A percentile compares a stretch with the other conserved stretches of the same genome.
Evolutionary conservation across 257 asterid genomes (phyloP).

Genomic region (Primulina eburnea): DNA sequence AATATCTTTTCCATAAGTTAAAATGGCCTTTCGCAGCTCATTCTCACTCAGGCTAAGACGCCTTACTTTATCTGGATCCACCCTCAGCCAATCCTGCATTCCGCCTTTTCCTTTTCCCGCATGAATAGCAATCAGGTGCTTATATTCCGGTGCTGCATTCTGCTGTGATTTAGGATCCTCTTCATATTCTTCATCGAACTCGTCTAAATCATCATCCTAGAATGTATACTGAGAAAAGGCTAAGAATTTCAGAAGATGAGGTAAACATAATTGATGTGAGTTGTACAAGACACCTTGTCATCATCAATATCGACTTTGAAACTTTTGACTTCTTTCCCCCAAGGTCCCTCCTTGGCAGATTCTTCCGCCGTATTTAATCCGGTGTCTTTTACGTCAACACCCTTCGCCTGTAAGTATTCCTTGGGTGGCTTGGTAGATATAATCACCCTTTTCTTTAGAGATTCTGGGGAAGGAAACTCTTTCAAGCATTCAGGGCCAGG

Average conservation of each 20-base stretch:
- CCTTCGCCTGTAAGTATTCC: constrained; percentile 46
- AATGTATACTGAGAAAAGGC: constrained; percentile 7
- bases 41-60: constrained; percentile 55
- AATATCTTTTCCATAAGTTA: constrained; percentile 32
- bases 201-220: constrained; percentile 43
- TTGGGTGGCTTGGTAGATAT: constrained; percentile 84
- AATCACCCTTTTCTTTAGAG: constrained; percentile 46
- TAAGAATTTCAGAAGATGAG: constrained; percentile 2
- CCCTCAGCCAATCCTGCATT: constrained; percentile 40
- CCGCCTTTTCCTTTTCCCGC: constrained; percentile 63
- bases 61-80: constrained; percentile 47
- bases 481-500: constrained; percentile 45
- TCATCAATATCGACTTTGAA: constrained; percentile 24
- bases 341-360: constrained; percentile 32
- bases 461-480: constrained; percentile 71
- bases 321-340: constrained; percentile 43
- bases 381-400: constrained; percentile 29
- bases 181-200: constrained; percentile 1
- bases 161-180: constrained; percentile 27
- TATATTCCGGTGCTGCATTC: constrained; percentile 37
- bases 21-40: constrained; percentile 45
- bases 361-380: constrained; percentile 28
- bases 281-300: constrained; percentile 40
- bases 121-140: constrained; percentile 47
- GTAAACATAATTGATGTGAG: not conserved